Evolutionary conservation across 371 early-diverging fungal species (phyloP).

Genomic region (Lichtheimia hyalospora): DNA sequence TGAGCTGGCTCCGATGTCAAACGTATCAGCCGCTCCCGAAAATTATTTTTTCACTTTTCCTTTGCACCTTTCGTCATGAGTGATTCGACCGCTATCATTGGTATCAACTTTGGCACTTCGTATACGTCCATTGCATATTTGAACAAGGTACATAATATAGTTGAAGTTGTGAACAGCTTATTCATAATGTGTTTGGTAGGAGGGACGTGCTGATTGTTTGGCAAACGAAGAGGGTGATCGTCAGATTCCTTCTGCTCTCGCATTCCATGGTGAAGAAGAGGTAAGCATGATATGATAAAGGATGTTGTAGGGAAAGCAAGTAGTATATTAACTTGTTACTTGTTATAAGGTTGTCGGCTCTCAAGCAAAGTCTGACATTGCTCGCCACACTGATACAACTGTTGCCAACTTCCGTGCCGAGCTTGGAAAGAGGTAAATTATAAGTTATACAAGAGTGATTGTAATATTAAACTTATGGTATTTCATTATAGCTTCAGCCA

Average conservation of each 20-base stretch:
- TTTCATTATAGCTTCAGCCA: conserved; percentile 34
- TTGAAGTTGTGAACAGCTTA: neutral
- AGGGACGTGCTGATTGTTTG: conserved; percentile 87
- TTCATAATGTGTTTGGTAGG: conserved; percentile 61
- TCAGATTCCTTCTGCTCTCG: conserved; percentile 90
- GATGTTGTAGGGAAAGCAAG: too few species aligned
- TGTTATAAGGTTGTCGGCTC: conserved; percentile 80
- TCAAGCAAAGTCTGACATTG: conserved; percentile 89
- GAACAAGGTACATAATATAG: conserved; percentile 61
- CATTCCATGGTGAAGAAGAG: conserved; percentile 91
- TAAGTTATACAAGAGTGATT: conserved; percentile 8
- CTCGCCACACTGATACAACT: conserved; percentile 88
- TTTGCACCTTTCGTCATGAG: neutral
- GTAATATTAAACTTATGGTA: neutral
- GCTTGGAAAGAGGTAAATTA: conserved; percentile 73
- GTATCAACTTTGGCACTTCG: conserved; percentile 88
- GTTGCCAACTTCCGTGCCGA: conserved; percentile 84
- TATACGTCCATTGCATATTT: conserved; percentile 89
- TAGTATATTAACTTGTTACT: neutral
- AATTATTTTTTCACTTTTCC: neutral
- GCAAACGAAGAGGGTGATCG: conserved; percentile 98
- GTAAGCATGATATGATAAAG: conserved; percentile 33
- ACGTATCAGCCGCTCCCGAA: neutral
- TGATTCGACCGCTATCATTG: conserved; percentile 50
- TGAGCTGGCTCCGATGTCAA: too few species aligned